Evolutionary conservation across 1,139 yeast genomes (phyloP).

Genomic region (Yamadazyma siamensis): DNA sequence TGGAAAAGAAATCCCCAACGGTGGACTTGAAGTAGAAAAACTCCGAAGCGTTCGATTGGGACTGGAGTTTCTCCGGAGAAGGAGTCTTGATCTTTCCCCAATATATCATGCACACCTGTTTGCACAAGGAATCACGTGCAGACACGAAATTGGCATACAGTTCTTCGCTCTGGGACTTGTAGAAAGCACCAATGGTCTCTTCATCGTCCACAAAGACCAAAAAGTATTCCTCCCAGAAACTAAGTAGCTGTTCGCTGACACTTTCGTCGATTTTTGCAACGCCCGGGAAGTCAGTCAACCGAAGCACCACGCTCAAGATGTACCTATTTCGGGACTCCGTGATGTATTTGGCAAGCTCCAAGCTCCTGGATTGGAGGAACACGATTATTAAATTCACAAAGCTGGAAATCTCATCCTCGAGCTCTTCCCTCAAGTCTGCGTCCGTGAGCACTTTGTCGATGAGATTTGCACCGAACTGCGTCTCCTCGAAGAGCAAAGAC

Average conservation of each 20-base stretch:
- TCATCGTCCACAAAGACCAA: conserved; percentile 59
- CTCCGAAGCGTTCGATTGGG: conserved; percentile 34
- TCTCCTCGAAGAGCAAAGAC: conserved; percentile 34
- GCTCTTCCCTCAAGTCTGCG: conserved; percentile 25
- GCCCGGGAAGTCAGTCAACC: conserved; percentile 59
- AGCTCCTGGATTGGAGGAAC: conserved; percentile 50
- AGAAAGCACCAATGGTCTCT: conserved; percentile 37
- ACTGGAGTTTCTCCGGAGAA: conserved; percentile 8
- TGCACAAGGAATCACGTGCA: conserved; percentile 37
- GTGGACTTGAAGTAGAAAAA: conserved; percentile 68
- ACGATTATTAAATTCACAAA: conserved; percentile 52
- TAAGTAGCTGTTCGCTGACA: conserved; percentile 63
- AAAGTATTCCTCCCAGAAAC: conserved; percentile 77
- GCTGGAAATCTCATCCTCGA: conserved; percentile 42
- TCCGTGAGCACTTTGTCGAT: conserved; percentile 21
- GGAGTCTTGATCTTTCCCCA: conserved; percentile 56
- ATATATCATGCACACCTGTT: conserved; percentile 49
- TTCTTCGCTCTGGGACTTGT: conserved; percentile 10
- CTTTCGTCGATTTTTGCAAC: conserved; percentile 64
- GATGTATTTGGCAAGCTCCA: conserved; percentile 46
- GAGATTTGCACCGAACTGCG: conserved; percentile 37
- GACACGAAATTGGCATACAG: conserved; percentile 19
- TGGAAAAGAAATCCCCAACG: conserved; percentile 72
- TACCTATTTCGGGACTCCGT: conserved; percentile 33
- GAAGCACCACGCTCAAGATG: conserved; percentile 49